phyloP scores from a whole-genome alignment of 2,329 filamentous ascomycete genomes.

The Colletotrichum sidae region DNA sequence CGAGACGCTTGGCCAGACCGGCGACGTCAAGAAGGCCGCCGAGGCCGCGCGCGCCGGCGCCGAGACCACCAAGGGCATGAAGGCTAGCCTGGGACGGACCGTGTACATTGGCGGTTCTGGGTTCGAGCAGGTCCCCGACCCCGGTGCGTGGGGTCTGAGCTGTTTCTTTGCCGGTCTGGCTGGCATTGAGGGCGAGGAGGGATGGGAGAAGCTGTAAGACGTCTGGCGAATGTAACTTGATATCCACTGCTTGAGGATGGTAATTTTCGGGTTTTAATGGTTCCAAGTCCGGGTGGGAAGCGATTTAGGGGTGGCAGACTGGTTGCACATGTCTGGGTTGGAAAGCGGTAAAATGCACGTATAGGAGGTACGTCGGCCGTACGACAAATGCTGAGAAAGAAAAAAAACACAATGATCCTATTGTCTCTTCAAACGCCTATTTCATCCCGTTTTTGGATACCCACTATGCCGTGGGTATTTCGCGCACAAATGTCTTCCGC shows the following conservation, averaged over 20 bases:
- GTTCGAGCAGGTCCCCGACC: constrained; percentile 64
- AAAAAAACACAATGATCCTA: constrained; percentile 32
- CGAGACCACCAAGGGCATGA: constrained; percentile 90
- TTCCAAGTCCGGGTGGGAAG: not conserved
- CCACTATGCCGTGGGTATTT: constrained; percentile 40
- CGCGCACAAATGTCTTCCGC: constrained; percentile 19
- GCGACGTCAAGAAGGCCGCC: constrained; percentile 78
- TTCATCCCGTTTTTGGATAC: constrained; percentile 45
- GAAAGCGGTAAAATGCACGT: constrained; percentile 16
- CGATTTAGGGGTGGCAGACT: not conserved
- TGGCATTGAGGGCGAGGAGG: constrained; percentile 57
- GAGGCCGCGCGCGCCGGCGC: constrained; percentile 80
- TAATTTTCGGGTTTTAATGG: not conserved
- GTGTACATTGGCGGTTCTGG: constrained; percentile 79
- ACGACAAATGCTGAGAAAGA: not conserved
- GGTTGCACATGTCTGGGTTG: constrained; percentile 17
- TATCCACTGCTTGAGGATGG: constrained; percentile 7
- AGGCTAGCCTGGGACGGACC: constrained; percentile 84
- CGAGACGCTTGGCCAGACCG: constrained; percentile 72
- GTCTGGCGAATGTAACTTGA: constrained; percentile 1
- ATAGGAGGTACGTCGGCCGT: not conserved
- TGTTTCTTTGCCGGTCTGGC: constrained; percentile 86
- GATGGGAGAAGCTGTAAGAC: constrained; percentile 49
- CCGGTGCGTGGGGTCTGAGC: constrained; percentile 79
- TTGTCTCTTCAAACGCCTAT: constrained; percentile 53